Evolutionary conservation across 2,329 filamentous ascomycete genomes (phyloP), one percentile per base, ranked within the genome.

Genomic region (Nemania serpens): DNA sequence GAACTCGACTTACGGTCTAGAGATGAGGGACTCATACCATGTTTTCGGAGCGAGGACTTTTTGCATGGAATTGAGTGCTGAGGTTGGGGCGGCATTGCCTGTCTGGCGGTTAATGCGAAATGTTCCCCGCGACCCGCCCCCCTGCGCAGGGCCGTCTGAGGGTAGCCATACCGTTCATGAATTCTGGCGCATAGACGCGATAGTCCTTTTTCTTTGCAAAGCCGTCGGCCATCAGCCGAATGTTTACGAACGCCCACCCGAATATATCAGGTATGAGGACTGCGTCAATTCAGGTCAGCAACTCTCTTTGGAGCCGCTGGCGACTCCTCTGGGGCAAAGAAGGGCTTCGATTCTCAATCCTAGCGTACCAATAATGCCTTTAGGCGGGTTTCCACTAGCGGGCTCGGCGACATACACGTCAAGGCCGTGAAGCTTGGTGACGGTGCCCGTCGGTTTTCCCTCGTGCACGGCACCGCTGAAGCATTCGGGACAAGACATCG

Each of bases 231-330:
- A 86, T 70, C 5, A 85, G 70, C 39, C 81, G 76, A 53, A 77
- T 79, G 70, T 86, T 86, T 20, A 78, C 71, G 63, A 86, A 81
- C 2, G 77, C 74, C 78, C 82, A 83, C 15, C 84, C 84, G 65
- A 86, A 85, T 0, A 79, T 79, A 67, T 86, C 84, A 0, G 83
- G 77, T 34, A 87, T 76, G 51, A 85, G 76, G 43, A 86, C 79
- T 64, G 15, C 3, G n/a, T 11, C 18, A 25, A 7, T 34, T 20
- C n/a, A 49, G 11, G 39, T 62, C n/a, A 64, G 39, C 15, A 42
- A 20, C 4, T 33, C 5, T 12, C 3, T n/a, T 22, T 17, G 25
- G 5, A 2, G 3, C 7, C 20, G 10, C 20, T 25, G 5, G 6
- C n/a, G 15, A 13, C 3, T 17, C 2, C 5, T 10, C 15, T 20